These are phyloP conservation scores for Scleroderma bovista DNA, from an alignment of 768 basidiomycete genomes.

Conservation along the genomic window DNA sequence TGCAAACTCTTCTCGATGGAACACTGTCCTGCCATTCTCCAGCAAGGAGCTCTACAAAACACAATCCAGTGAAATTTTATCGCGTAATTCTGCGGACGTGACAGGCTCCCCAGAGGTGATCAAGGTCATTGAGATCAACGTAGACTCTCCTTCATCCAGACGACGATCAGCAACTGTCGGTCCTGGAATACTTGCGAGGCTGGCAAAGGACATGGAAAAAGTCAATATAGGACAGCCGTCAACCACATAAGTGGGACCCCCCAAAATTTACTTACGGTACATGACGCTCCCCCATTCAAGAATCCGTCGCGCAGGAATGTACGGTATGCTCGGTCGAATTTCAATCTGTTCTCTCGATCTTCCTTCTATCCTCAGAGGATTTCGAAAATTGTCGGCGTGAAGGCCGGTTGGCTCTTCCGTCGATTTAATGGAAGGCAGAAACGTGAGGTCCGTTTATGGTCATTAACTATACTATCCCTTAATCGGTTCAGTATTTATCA, in stretches of 20 bases:
- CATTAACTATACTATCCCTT: too few relatives aligned
- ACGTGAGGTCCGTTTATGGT: too few relatives aligned
- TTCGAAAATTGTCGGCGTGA: slow-evolving; percentile 2
- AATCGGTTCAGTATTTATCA: too few relatives aligned
- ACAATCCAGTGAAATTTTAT: background rate
- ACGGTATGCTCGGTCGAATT: slow-evolving; percentile 21
- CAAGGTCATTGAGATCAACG: slow-evolving; percentile 13
- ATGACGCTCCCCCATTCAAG: background rate
- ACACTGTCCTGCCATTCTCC: background rate
- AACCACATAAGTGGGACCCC: background rate
- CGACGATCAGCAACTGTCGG: slow-evolving; percentile 26
- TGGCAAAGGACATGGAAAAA: slow-evolving; percentile 8
- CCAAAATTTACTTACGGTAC: background rate
- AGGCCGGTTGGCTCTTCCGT: too few relatives aligned
- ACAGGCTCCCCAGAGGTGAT: slow-evolving; percentile 3
- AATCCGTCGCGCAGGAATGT: slow-evolving; percentile 1
- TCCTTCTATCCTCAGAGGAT: slow-evolving; percentile 11
- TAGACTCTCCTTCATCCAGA: slow-evolving; percentile 11
- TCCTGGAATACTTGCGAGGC: background rate
- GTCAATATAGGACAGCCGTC: background rate
- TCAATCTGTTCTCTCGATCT: slow-evolving; percentile 17
- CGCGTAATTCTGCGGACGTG: slow-evolving; percentile 3
- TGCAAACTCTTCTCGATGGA: background rate
- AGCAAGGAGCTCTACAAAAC: slow-evolving; percentile 13
- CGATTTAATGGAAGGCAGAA: too few relatives aligned